A percentile compares a stretch with the other conserved stretches of the same genome.
phyloP scores from a whole-genome alignment of 1,284 basidiomycete species.

The Grifola frondosa region DNA sequence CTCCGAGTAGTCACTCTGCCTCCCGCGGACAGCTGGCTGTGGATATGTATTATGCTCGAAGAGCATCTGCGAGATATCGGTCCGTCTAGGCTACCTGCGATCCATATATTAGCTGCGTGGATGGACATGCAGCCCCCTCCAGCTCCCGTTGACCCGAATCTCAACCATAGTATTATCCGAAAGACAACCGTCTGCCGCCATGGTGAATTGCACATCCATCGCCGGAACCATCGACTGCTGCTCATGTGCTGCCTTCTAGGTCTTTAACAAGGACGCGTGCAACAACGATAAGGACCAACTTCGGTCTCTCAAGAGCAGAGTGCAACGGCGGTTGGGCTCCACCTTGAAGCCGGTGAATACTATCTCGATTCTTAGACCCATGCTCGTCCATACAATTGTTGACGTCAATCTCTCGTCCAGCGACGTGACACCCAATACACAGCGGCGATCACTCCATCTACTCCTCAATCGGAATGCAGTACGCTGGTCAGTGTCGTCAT shows the following conservation, averaged over 20 bases:
- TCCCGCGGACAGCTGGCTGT: slow-evolving; percentile 9
- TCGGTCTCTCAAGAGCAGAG: slow-evolving; percentile 25
- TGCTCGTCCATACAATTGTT: slow-evolving; percentile 1
- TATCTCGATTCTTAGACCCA: too few species aligned
- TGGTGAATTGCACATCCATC: slow-evolving; percentile 18
- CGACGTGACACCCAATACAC: slow-evolving; percentile 17
- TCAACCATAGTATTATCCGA: slow-evolving; percentile 32
- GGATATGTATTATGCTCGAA: slow-evolving; percentile 6
- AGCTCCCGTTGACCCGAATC: slow-evolving; percentile 30
- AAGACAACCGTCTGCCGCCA: slow-evolving; percentile 21
- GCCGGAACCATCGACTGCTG: slow-evolving; percentile 15
- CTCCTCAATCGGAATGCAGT: slow-evolving; percentile 31
- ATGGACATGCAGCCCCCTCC: slow-evolving; percentile 13
- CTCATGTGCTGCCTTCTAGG: slow-evolving; percentile 17
- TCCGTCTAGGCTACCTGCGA: slow-evolving; percentile 15
- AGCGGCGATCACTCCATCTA: slow-evolving; percentile 20
- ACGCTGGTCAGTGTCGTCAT: slow-evolving; percentile 26
- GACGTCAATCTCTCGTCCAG: slow-evolving; percentile 13
- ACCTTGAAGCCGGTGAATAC: slow-evolving; percentile 25
- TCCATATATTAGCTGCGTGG: slow-evolving; percentile 24
- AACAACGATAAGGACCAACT: slow-evolving; percentile 26
- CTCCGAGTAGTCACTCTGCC: slow-evolving; percentile 9
- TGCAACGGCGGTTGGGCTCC: slow-evolving; percentile 21
- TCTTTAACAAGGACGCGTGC: slow-evolving; percentile 18
- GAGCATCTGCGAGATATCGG: slow-evolving; percentile 22